Evolutionary conservation across 2,329 filamentous ascomycete genomes (phyloP).

Genomic region (Alternaria tenuissima): DNA sequence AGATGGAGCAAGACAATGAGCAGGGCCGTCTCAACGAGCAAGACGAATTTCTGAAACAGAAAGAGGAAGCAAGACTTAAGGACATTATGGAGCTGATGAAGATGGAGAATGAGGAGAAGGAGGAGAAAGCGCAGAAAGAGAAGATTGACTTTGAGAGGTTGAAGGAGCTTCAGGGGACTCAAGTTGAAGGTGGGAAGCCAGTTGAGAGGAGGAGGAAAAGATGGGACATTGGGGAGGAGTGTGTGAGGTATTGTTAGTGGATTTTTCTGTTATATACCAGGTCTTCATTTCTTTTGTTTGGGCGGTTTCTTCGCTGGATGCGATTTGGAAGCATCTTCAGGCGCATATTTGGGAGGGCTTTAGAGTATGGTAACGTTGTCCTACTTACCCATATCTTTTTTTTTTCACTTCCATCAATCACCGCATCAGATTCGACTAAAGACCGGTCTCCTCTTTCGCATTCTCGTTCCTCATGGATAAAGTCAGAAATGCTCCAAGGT

Average conservation of each 20-base stretch:
- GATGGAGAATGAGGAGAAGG: constrained; percentile 19
- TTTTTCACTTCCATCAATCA: no score
- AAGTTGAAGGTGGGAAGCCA: not conserved
- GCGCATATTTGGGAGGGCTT: not conserved
- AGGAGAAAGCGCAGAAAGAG: constrained; percentile 15
- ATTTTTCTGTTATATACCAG: not conserved
- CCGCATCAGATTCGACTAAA: not conserved
- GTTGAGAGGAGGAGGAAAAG: constrained; percentile 5
- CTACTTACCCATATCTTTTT: not conserved
- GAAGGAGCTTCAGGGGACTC: not conserved
- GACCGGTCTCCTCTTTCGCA: not conserved
- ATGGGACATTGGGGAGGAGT: not conserved
- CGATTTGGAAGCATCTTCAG: not conserved
- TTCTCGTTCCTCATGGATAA: not conserved
- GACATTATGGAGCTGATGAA: constrained; percentile 25
- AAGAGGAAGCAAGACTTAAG: constrained; percentile 23
- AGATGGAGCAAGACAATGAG: constrained; percentile 31
- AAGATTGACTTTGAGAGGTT: not conserved
- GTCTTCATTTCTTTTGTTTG: not conserved
- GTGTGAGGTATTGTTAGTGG: constrained; percentile 9
- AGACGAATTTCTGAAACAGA: constrained; percentile 16
- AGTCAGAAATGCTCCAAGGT: not conserved
- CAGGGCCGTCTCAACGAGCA: constrained; percentile 24
- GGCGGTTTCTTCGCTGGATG: not conserved
- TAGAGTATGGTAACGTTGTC: not conserved